phyloP scores from a whole-genome alignment of 148 eudicot species.

The Dianthus caryophyllus region DNA sequence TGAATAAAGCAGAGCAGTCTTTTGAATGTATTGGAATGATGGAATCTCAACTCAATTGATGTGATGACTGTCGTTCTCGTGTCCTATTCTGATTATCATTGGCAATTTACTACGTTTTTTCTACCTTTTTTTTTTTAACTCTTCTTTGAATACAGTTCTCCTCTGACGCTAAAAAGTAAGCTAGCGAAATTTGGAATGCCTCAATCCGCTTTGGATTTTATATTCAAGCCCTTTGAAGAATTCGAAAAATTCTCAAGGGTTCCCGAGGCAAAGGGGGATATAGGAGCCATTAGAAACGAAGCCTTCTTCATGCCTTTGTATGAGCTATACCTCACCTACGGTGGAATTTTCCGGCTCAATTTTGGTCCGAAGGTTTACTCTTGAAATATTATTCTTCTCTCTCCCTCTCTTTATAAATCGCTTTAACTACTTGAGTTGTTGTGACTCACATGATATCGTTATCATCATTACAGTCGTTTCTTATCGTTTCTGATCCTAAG shows the following conservation, averaged over 20 bases:
- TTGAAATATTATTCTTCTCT: not conserved
- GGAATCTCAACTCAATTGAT: not conserved
- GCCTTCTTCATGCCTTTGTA: slow-evolving; percentile 88
- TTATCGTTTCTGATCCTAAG: slow-evolving; percentile 92
- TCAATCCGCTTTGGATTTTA: slow-evolving; percentile 39
- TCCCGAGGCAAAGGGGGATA: slow-evolving; percentile 83
- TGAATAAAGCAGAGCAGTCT: not conserved
- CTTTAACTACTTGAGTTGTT: not conserved
- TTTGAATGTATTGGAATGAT: not conserved
- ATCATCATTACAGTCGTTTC: slow-evolving; percentile 67
- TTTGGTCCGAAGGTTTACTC: slow-evolving; percentile 95
- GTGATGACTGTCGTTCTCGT: not conserved
- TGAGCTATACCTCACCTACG: slow-evolving; percentile 92
- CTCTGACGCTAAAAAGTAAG: slow-evolving; percentile 41
- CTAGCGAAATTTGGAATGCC: slow-evolving; percentile 70
- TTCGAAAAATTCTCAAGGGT: slow-evolving; percentile 47
- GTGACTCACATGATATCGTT: not conserved
- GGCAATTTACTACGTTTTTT: slow-evolving; percentile 15
- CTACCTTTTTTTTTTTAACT: slow-evolving; percentile 6
- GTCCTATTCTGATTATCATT: not conserved
- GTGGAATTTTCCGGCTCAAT: slow-evolving; percentile 86
- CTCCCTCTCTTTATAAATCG: slow-evolving; percentile 1
- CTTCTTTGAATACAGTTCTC: slow-evolving; percentile 39
- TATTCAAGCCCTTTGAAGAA: slow-evolving; percentile 44
- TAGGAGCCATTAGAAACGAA: slow-evolving; percentile 66